These are phyloP conservation scores for Eucalyptus guilfoylei DNA, from an alignment of 345 rosid species.

Conservation along the genomic window DNA sequence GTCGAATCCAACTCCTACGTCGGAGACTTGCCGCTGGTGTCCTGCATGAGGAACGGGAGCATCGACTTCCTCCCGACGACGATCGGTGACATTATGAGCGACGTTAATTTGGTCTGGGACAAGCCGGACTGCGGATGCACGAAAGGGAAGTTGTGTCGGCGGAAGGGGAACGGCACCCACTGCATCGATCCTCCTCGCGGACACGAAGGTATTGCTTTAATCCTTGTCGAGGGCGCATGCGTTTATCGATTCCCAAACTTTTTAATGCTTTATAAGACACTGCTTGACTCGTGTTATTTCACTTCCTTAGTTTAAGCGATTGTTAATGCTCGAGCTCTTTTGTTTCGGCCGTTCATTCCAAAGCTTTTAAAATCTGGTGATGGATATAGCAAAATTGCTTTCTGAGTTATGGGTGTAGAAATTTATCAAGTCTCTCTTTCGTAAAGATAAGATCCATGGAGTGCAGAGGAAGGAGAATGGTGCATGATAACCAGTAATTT, in stretches of 20 bases:
- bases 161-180: rapidly evolving
- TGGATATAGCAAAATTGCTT: neutral
- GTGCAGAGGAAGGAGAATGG: neutral
- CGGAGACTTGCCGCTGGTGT: neutral
- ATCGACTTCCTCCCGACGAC: neutral
- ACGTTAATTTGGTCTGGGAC: neutral
- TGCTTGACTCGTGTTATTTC: neutral
- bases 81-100: too few relatives aligned
- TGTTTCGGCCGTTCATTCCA: neutral
- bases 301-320: neutral
- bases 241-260: neutral
- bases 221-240: neutral
- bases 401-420: neutral
- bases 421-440: neutral
- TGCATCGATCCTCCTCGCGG: neutral
- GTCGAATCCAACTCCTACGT: rapidly evolving
- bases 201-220: neutral
- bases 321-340: neutral
- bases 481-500: too few relatives aligned
- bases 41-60: neutral
- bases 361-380: neutral
- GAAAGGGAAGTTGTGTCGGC: neutral
- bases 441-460: neutral
- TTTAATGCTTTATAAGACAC: too few relatives aligned
- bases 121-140: neutral